Evolutionary conservation across 108 stramenopile species (phyloP), one percentile per base, ranked within the genome.

Genomic region (Nannochloropsis oceanica): DNA sequence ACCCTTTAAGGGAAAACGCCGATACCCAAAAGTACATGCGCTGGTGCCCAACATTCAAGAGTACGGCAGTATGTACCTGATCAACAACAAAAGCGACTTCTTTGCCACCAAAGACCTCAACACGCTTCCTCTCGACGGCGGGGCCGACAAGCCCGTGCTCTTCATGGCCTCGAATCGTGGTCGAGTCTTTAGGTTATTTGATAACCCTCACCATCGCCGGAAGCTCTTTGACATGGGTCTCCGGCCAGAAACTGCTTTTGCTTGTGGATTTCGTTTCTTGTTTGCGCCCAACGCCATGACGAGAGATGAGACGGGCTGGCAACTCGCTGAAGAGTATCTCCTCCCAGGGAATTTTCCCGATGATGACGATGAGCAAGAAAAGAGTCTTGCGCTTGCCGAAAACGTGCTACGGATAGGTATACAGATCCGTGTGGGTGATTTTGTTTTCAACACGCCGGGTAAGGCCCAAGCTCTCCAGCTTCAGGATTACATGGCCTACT

Each of bases 191-290:
- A 11, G 26, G 8, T 42, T 83, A 8, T 83, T 83, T 83, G 83
- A 83, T 25, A 83, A 83, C 44, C 83, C 83, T 24, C 43, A 83
- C 27, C 83, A 83, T 26, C 44, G 24, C 3, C 83, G 42, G 42
- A 18, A 44, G 42, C 83, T 83, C 2, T 83, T n/a, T 25, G 24
- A 26, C 34, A 43, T 83, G 83, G 83, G 83, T 0, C 44, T 83
- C 20, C 83, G 83, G 20, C 83, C 83, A 25, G 83, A 83, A 13
- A 83, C 83, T n/a, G 83, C 83, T 8, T 83, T 83, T 83, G 83
- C 83, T 11, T 83, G 83, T 25, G 83, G 34, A 9, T 83, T 83
- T 42, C 43, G 42, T 11, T 83, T 83, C 42, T 25, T 83, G 42
- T 83, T 83, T 26, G 25, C 25, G 0, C 83, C 83, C n/a, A 83